A percentile compares a stretch with the other conserved stretches of the same genome.
Conservation (phyloP, 495 filamentous ascomycete species). For the Daldinia decipiens region DNA sequence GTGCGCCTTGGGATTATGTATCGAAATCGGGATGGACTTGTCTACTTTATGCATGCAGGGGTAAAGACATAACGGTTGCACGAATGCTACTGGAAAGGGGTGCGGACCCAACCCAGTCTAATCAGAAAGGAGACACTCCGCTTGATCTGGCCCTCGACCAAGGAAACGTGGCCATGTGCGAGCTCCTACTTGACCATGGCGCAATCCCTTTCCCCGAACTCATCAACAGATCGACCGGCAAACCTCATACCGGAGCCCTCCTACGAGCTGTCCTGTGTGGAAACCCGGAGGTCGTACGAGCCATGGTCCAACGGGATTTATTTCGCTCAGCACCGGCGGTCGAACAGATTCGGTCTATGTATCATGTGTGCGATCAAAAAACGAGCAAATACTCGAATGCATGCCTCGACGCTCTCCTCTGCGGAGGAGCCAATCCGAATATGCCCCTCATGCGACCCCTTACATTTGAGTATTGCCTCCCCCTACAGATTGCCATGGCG, state of each 20-base stretch:
- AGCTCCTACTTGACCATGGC: constrained; percentile 9
- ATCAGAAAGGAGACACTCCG: not conserved
- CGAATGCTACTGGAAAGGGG: not conserved
- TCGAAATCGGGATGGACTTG: not conserved
- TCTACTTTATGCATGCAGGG: constrained; percentile 1
- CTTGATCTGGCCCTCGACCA: not conserved
- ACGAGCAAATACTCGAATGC: not conserved
- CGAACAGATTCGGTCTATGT: not conserved
- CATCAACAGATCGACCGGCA: not conserved
- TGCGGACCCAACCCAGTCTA: not conserved
- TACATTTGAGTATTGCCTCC: not conserved
- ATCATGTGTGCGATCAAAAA: not conserved
- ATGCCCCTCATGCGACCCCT: not conserved
- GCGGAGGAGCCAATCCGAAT: constrained; percentile 5
- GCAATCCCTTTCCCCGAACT: constrained; percentile 4
- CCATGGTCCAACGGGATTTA: not conserved
- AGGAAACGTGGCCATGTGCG: not conserved
- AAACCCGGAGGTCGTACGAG: not conserved
- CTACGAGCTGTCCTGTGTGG: not conserved
- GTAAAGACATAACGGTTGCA: not conserved
- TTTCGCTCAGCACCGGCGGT: not conserved
- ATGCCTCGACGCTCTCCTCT: not conserved
- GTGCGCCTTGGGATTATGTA: constrained; percentile 9
- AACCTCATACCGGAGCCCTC: not conserved
- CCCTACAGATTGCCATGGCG: not conserved